A percentile compares a stretch with the other conserved stretches of the same genome.
Conservation (phyloP, 805 yeast species). For the Lachancea dasiensis region DNA sequence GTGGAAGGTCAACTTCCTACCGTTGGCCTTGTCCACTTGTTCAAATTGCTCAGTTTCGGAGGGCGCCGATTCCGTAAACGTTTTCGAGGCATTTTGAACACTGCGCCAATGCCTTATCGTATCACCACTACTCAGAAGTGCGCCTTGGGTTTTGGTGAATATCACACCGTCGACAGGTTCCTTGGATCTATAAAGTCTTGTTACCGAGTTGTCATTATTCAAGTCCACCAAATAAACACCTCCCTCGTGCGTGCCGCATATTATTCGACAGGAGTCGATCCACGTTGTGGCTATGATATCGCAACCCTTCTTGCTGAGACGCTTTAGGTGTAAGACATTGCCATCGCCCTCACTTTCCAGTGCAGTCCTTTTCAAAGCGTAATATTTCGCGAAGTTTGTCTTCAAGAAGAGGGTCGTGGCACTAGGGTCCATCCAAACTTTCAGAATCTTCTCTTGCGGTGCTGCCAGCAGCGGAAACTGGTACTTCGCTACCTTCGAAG, state of each 20-base stretch:
- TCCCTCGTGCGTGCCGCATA: slow-evolving; percentile 25
- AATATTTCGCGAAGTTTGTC: slow-evolving; percentile 30
- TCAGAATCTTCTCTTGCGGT: slow-evolving; percentile 19
- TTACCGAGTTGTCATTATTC: slow-evolving; percentile 11
- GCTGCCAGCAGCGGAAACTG: slow-evolving; percentile 27
- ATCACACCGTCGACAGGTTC: slow-evolving; percentile 26
- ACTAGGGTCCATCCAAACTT: slow-evolving; percentile 23
- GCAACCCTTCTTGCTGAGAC: slow-evolving; percentile 20
- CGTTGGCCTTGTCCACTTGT: slow-evolving; percentile 29
- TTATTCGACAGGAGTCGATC: slow-evolving; percentile 13
- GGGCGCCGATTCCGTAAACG: slow-evolving; percentile 28
- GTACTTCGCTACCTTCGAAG: slow-evolving; percentile 49
- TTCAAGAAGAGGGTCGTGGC: slow-evolving; percentile 21
- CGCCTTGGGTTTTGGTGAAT: slow-evolving; percentile 9
- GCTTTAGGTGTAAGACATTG: slow-evolving; percentile 11
- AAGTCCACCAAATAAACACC: slow-evolving; percentile 16
- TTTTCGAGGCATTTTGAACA: slow-evolving; percentile 4
- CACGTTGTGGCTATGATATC: slow-evolving; percentile 23
- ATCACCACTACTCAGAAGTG: slow-evolving; percentile 20
- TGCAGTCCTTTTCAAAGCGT: slow-evolving; percentile 16
- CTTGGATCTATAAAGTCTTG: slow-evolving; percentile 11
- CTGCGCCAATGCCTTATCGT: slow-evolving; percentile 22
- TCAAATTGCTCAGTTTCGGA: slow-evolving; percentile 36
- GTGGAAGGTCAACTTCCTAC: slow-evolving; percentile 29
- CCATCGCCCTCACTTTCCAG: slow-evolving; percentile 6